phyloP scores from a whole-genome alignment of 345 rosid genomes.

The Murraya koenigii region DNA sequence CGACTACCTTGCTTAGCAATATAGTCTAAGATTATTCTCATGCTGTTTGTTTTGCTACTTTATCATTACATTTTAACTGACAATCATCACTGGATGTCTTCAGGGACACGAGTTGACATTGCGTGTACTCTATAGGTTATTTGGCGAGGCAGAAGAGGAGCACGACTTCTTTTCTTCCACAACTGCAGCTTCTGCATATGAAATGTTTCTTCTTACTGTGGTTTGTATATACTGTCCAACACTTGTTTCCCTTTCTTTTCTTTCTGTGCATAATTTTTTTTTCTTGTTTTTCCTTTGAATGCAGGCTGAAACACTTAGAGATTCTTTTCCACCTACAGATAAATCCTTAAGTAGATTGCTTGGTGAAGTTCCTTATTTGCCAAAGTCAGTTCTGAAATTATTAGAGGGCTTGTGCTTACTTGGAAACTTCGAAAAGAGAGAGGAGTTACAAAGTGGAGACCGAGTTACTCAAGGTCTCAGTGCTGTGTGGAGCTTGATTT shows the following conservation, averaged over 20 bases:
- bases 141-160: slow-evolving; percentile 95
- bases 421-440: slow-evolving; percentile 52
- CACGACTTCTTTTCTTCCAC: slow-evolving; percentile 90
- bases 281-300: slow-evolving; percentile 14
- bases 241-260: slow-evolving; percentile 3
- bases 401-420: slow-evolving; percentile 84
- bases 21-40: neutral
- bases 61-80: slow-evolving; percentile 25
- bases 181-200: slow-evolving; percentile 86
- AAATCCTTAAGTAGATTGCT: slow-evolving; percentile 92
- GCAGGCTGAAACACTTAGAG: slow-evolving; percentile 93
- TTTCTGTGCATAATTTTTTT: slow-evolving; percentile 9
- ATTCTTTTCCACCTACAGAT: slow-evolving; percentile 96
- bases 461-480: slow-evolving; percentile 98
- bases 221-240: slow-evolving; percentile 43
- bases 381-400: slow-evolving; percentile 74
- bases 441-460: slow-evolving; percentile 76
- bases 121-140: slow-evolving; percentile 91
- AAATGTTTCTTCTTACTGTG: slow-evolving; percentile 71
- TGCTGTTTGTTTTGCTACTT: slow-evolving; percentile 8
- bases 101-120: slow-evolving; percentile 99
- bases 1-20: neutral
- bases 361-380: slow-evolving; percentile 87
- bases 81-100: slow-evolving; percentile 38
- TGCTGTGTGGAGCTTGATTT: slow-evolving; percentile 84